Percentiles rank a stretch among this genome's conserved stretches.
Evolutionary conservation across 805 yeast genomes (phyloP).

Genomic region (Metschnikowia colocasiae): DNA sequence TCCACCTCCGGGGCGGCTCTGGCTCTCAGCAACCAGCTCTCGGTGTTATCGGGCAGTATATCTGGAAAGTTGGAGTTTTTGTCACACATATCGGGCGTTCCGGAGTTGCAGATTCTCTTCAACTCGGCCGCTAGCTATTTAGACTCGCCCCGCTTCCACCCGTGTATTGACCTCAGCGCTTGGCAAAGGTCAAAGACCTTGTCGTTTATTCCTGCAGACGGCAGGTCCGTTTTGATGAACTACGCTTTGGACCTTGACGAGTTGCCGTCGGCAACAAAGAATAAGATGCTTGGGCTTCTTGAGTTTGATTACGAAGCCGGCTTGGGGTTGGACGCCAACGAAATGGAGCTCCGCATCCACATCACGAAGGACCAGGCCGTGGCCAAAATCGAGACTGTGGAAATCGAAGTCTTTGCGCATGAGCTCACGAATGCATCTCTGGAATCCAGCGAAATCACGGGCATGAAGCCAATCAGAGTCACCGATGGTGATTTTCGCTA

Average conservation of each 20-base stretch:
- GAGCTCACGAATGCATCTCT: conserved; percentile 7
- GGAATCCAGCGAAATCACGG: conserved; percentile 19
- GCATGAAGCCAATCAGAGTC: conserved; percentile 55
- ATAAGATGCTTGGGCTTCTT: conserved; percentile 47
- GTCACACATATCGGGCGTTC: conserved; percentile 73
- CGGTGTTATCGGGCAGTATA: conserved; percentile 51
- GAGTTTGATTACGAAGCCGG: conserved; percentile 52
- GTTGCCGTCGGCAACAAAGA: conserved; percentile 19
- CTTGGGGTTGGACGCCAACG: conserved; percentile 49
- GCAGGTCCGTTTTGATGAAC: conserved; percentile 56
- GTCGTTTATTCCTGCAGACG: conserved; percentile 87
- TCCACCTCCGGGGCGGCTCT: conserved; percentile 14
- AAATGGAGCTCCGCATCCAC: conserved; percentile 58
- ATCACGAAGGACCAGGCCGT: conserved; percentile 34
- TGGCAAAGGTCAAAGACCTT: conserved; percentile 53
- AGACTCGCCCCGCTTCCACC: conserved; percentile 66
- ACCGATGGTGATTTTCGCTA: conserved; percentile 76
- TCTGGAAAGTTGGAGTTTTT: conserved; percentile 62
- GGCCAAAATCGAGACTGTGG: conserved; percentile 31
- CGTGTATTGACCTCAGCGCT: conserved; percentile 53
- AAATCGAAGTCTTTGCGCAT: conserved; percentile 25
- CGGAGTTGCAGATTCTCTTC: conserved; percentile 60
- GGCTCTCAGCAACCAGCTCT: conserved; percentile 18
- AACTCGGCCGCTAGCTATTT: conserved; percentile 43
- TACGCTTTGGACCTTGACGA: conserved; percentile 56